phyloP scores from a whole-genome alignment of 768 basidiomycete species.

The Termitomyces sp. region DNA sequence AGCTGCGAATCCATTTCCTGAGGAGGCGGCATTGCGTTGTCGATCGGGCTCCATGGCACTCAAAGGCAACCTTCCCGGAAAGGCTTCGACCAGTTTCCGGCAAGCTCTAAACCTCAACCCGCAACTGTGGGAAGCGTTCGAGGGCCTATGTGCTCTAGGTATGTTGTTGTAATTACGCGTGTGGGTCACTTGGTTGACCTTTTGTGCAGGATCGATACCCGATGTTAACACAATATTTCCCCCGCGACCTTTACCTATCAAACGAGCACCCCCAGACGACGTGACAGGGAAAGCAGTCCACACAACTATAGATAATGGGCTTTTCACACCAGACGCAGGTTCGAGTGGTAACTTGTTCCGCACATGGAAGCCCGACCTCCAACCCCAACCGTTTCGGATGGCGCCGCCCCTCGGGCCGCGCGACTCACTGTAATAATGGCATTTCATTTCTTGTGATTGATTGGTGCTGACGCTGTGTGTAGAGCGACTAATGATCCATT shows the following conservation, averaged over 20 bases:
- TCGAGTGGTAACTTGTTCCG: constrained; percentile 53
- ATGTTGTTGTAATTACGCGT: constrained; percentile 17
- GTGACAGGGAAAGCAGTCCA: constrained; percentile 39
- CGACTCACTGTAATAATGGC: constrained; percentile 53
- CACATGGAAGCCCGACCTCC: constrained; percentile 47
- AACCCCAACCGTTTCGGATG: constrained; percentile 55
- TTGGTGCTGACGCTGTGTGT: constrained; percentile 13
- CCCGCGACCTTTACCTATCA: constrained; percentile 50
- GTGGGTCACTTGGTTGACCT: constrained; percentile 5
- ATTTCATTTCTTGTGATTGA: constrained; percentile 1
- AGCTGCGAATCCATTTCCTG: constrained; percentile 54
- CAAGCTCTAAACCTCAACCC: constrained; percentile 70
- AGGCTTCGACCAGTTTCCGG: constrained; percentile 65
- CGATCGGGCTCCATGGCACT: constrained; percentile 69
- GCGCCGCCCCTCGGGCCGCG: constrained; percentile 42
- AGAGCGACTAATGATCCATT: constrained; percentile 56
- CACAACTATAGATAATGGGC: constrained; percentile 58
- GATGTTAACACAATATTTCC: constrained; percentile 73
- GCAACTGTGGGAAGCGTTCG: constrained; percentile 89
- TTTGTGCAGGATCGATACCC: constrained; percentile 51
- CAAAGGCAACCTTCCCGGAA: constrained; percentile 73
- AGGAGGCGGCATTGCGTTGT: constrained; percentile 71
- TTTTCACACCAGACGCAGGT: constrained; percentile 70
- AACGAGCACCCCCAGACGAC: constrained; percentile 49
- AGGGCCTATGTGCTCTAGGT: constrained; percentile 81